These are phyloP conservation scores for Pugionium dolabratum DNA, from an alignment of 345 rosid genomes.

Conservation along the genomic window DNA sequence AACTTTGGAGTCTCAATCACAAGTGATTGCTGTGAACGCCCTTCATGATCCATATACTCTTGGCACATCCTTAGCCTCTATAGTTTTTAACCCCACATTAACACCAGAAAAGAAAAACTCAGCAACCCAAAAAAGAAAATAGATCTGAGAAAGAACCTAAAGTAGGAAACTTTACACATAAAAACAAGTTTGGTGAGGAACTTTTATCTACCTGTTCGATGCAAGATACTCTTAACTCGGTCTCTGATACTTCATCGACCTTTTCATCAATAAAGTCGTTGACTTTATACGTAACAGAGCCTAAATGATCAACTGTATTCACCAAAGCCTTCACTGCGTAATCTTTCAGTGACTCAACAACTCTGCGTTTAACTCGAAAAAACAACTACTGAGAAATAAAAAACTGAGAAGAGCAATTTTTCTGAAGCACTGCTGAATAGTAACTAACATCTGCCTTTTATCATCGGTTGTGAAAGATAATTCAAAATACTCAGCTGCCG, in stretches of 20 bases:
- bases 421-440: neutral
- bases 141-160: neutral
- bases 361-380: conserved; percentile 50
- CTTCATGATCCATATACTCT: conserved; percentile 83
- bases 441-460: conserved; percentile 78
- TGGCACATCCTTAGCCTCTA: conserved; percentile 86
- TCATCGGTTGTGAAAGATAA: conserved; percentile 77
- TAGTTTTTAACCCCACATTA: conserved; percentile 28
- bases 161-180: conserved; percentile 13
- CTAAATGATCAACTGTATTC: conserved; percentile 94
- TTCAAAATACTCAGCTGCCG: conserved; percentile 97
- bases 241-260: conserved; percentile 75
- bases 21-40: conserved; percentile 74
- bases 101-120: neutral
- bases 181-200: neutral
- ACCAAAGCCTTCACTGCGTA: conserved; percentile 88
- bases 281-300: conserved; percentile 89
- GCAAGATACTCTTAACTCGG: conserved; percentile 77
- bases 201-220: conserved; percentile 67
- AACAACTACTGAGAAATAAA: conserved; percentile 1
- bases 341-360: conserved; percentile 88
- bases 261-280: conserved; percentile 80
- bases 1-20: conserved; percentile 80
- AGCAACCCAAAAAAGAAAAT: neutral
- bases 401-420: neutral